Percentiles rank a stretch among this genome's conserved stretches.
Conservation (phyloP, 176 grass and related monocot genomes). For the Carex littledalei region DNA sequence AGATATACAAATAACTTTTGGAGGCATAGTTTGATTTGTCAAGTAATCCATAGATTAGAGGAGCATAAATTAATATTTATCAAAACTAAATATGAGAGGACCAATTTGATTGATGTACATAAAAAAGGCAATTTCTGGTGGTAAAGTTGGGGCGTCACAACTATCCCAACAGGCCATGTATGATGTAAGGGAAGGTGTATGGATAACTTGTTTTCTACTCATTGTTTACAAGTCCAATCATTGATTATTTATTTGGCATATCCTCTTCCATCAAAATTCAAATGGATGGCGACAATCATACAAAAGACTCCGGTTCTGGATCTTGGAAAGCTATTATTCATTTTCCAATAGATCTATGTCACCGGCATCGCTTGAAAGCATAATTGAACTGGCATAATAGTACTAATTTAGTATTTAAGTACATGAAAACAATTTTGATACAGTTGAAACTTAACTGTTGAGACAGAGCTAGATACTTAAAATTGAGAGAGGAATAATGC, state of each 20-base stretch:
- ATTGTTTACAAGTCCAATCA: not conserved
- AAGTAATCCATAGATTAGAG: not conserved
- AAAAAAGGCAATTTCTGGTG: not conserved
- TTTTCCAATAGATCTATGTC: not conserved
- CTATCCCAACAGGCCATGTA: not conserved
- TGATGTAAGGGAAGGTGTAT: not conserved
- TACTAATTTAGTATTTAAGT: not conserved
- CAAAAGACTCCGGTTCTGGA: not conserved
- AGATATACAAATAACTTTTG: not conserved
- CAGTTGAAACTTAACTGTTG: not conserved
- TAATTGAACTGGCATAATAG: not conserved
- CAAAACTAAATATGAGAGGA: not conserved
- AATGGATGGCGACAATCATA: not conserved
- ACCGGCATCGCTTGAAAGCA: not conserved
- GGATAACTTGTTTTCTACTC: constrained; percentile 7
- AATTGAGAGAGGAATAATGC: too few relatives aligned
- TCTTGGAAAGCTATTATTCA: not conserved
- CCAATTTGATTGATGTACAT: not conserved
- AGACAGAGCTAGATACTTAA: too few relatives aligned
- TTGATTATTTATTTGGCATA: not conserved
- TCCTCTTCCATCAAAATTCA: not conserved
- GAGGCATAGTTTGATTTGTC: not conserved
- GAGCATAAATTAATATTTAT: not conserved
- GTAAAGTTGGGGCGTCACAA: not conserved
- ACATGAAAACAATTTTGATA: not conserved